Conservation (phyloP, 176 grass and related monocot species). For the Triticum urartu region DNA sequence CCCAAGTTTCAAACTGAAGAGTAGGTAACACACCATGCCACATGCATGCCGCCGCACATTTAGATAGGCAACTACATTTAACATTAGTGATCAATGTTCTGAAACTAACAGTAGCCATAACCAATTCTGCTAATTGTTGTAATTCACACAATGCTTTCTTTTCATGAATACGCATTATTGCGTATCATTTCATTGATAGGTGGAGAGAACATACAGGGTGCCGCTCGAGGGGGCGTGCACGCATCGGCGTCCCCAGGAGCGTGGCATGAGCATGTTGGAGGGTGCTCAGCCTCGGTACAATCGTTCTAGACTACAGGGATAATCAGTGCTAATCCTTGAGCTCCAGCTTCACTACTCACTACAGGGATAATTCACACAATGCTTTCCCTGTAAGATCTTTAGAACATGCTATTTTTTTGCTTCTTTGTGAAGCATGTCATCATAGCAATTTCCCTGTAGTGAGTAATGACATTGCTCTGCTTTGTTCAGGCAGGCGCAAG, state of each 20-base stretch:
- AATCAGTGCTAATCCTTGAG: too few relatives aligned
- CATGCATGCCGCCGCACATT: neutral
- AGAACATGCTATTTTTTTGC: neutral
- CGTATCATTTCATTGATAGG: too few relatives aligned
- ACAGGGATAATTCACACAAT: neutral
- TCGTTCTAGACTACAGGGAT: too few relatives aligned
- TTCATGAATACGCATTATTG: too few relatives aligned
- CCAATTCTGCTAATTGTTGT: neutral
- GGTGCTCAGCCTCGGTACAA: too few relatives aligned
- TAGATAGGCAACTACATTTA: neutral
- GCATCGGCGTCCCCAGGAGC: too few relatives aligned
- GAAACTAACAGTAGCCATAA: neutral
- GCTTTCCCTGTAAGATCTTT: neutral
- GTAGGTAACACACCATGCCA: neutral
- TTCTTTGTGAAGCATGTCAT: neutral
- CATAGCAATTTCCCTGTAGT: neutral
- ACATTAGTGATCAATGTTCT: neutral
- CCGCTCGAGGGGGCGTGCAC: too few relatives aligned
- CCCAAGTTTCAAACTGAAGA: neutral
- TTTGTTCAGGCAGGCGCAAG: constrained; percentile 46
- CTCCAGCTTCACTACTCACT: too few relatives aligned
- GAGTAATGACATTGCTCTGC: constrained; percentile 8
- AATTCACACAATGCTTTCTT: neutral
- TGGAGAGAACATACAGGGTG: too few relatives aligned
- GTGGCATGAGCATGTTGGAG: too few relatives aligned